These are phyloP conservation scores for Ammopiptanthus mongolicus DNA, from an alignment of 306 rosid genomes.

Conservation along the genomic window DNA sequence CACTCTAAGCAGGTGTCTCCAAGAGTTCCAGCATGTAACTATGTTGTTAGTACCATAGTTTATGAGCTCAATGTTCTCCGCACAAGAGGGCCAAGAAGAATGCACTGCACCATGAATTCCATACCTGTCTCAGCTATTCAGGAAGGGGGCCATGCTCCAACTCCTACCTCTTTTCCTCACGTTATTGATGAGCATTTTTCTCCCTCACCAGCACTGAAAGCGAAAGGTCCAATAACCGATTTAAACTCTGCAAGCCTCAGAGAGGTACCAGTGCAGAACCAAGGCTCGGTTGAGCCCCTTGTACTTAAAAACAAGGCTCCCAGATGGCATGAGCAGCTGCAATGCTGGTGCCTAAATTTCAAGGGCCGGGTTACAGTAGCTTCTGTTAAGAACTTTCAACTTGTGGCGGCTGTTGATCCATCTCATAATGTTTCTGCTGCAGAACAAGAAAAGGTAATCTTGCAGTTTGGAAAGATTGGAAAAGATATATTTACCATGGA, in stretches of 20 bases:
- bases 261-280: slow-evolving; percentile 13
- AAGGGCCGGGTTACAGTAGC: slow-evolving; percentile 89
- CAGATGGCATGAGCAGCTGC: slow-evolving; percentile 91
- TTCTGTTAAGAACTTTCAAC: slow-evolving; percentile 89
- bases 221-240: slow-evolving; percentile 36
- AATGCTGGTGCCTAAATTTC: slow-evolving; percentile 91
- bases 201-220: slow-evolving; percentile 34
- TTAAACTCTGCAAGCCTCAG: slow-evolving; percentile 29
- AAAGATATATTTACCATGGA: slow-evolving; percentile 90
- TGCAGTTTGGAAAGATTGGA: slow-evolving; percentile 89
- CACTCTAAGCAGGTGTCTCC: slow-evolving; percentile 68
- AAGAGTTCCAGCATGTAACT: slow-evolving; percentile 66
- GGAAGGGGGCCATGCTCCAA: slow-evolving; percentile 77
- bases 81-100: slow-evolving; percentile 71
- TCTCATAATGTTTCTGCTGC: slow-evolving; percentile 54
- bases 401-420: slow-evolving; percentile 64
- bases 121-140: slow-evolving; percentile 65
- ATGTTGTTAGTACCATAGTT: slow-evolving; percentile 45
- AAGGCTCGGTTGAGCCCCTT: slow-evolving; percentile 41
- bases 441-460: slow-evolving; percentile 71
- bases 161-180: slow-evolving; percentile 44
- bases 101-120: slow-evolving; percentile 64
- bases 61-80: slow-evolving; percentile 72
- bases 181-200: slow-evolving; percentile 34
- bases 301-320: slow-evolving; percentile 77